Base-by-base conservation (phyloP, 2,329 filamentous ascomycete genomes). In the Alternaria ethzedia region DNA sequence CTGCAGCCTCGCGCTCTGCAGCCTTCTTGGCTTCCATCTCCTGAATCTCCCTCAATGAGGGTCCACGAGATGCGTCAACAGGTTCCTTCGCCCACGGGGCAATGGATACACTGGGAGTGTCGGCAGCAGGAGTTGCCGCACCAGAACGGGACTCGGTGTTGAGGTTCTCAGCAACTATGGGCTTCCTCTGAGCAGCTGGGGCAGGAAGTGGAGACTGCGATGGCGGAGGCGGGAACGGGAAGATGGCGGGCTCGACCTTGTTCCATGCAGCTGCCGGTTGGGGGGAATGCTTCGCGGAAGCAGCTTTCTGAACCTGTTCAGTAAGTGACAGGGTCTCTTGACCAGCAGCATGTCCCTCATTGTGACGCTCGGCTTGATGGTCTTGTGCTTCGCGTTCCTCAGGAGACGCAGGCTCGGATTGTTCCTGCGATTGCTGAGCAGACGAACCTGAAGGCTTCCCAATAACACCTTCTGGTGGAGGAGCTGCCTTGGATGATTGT, bases 71-170 rank as follows among this genome's bases (percentile, higher is more conserved):
- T 6, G 85, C 82, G 52, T 91, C 90, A 44, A 84, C 82, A 3
- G 87, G 87, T 68, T 98, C 94, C 79, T 96, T 96, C 6, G 96
- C 96, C 96, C 96, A 99, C 0, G 96, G 96, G 0, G 96, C 96
- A 69, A 97, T 83, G 0, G 95, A 93, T 5, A 94, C 86, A 54
- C 86, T 85, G 7, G 87, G 86, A 2, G 87, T 87, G 56, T 91
- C 89, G 26, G 86, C 82, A 0, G 87, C 83, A 28, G 92, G 94
- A 0, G 93, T 96, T 68, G 92, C 91, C 2, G 91, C 92, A 66
- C 90, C 90, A 23, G 94, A 96, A 64, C 90, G 83, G 17, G 88
- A 86, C 69, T 89, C 88, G 3, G 85, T 85, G 68, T 85, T 85
- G 51, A 91, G 81, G 56, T 88, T 85, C 70, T 97, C 94, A 1